Conservation (phyloP, 75 land plant genomes). For the Pinus taeda region DNA sequence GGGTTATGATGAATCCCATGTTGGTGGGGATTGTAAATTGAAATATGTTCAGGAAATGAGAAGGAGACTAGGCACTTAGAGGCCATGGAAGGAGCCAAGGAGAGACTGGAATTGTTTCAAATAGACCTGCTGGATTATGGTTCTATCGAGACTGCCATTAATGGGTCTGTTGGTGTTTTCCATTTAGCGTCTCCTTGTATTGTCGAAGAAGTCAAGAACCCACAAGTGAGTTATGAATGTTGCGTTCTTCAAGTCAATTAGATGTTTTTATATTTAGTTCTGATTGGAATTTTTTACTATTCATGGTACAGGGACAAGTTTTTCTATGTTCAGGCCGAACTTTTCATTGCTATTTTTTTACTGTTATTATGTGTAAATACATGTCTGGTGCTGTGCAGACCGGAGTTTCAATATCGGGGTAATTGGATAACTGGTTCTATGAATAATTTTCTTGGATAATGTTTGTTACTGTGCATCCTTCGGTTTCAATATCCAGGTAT, state of each 20-base stretch:
- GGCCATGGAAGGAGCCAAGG: slow-evolving; percentile 50
- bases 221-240: slow-evolving; percentile 26
- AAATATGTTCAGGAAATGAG: slow-evolving; percentile 30
- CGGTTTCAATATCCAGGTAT: no score
- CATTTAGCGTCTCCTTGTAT: slow-evolving; percentile 79
- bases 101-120: slow-evolving; percentile 58
- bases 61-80: slow-evolving; percentile 59
- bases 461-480: no score
- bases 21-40: not conserved
- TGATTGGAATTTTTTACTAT: not conserved
- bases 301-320: no score
- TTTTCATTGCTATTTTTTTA: no score
- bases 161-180: slow-evolving; percentile 56
- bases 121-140: slow-evolving; percentile 69
- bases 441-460: no score
- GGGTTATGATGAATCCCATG: not conserved
- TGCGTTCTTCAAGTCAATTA: not conserved
- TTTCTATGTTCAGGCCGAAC: no score
- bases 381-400: no score
- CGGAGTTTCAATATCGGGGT: no score
- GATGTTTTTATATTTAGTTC: not conserved
- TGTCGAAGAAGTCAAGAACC: slow-evolving; percentile 44
- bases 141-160: slow-evolving; percentile 45
- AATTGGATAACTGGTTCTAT: no score
- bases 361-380: no score